Evolutionary conservation across 352 stramenopile genomes (phyloP).

Genomic region (Globisporangium cederbergense): DNA sequence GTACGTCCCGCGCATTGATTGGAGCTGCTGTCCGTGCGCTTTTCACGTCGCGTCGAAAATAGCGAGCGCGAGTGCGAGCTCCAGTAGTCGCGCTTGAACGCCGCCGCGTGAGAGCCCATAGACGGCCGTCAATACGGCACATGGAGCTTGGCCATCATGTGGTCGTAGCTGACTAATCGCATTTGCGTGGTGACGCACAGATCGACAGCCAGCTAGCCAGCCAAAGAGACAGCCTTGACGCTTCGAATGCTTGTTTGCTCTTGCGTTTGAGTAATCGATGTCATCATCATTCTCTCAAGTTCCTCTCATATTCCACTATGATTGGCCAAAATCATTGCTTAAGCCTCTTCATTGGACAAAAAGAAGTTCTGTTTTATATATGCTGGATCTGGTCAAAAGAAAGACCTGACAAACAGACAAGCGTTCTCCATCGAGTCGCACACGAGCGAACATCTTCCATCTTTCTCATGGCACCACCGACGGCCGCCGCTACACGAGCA

Average conservation of each 20-base stretch:
- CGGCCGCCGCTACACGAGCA: not conserved
- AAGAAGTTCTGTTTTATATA: not conserved
- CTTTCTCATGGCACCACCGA: not conserved
- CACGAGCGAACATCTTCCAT: not conserved
- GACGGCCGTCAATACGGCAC: not conserved
- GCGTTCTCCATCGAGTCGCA: no score
- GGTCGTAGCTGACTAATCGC: not conserved
- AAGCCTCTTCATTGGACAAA: not conserved
- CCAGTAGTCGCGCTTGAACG: not conserved
- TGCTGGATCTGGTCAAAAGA: not conserved
- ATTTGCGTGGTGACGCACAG: no score
- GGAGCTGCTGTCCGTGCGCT: not conserved
- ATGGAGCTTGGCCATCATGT: not conserved
- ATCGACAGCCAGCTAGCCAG: no score
- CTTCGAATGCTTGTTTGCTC: no score
- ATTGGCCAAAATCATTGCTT: not conserved
- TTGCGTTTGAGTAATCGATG: no score
- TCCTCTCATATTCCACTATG: no score
- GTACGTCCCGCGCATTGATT: slow-evolving; percentile 46
- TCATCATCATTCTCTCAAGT: no score
- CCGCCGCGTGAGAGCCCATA: not conserved
- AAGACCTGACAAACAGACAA: no score
- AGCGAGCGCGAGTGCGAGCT: not conserved
- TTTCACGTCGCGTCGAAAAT: not conserved
- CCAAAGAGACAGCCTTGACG: no score